Evolutionary conservation across 805 yeast genomes (phyloP).

Genomic region (Ogataea salicorniae): DNA sequence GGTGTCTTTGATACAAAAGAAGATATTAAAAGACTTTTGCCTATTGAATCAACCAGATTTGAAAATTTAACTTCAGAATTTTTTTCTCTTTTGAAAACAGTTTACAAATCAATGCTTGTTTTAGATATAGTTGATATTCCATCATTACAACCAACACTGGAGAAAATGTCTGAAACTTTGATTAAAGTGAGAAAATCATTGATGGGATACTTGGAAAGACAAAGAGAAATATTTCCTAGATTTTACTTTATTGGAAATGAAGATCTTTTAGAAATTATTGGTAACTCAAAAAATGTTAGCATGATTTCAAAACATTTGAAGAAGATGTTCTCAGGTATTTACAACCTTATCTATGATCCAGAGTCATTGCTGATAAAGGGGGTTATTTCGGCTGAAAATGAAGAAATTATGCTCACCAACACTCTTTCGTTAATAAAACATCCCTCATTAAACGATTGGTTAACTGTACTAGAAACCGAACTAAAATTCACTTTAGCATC

Average conservation of each 20-base stretch:
- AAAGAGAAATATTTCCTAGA: conserved; percentile 72
- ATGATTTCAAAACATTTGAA: conserved; percentile 53
- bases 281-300: conserved; percentile 46
- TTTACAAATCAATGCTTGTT: conserved; percentile 43
- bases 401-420: conserved; percentile 37
- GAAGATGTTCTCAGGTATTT: conserved; percentile 69
- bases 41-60: conserved; percentile 66
- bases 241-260: conserved; percentile 89
- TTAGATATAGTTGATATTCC: conserved; percentile 51
- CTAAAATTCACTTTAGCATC: conserved; percentile 44
- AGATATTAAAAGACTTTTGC: conserved; percentile 59
- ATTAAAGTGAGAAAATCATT: conserved; percentile 57
- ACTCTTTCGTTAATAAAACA: conserved; percentile 40
- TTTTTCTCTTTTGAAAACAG: conserved; percentile 42
- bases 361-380: conserved; percentile 31
- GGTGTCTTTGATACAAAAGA: conserved; percentile 64
- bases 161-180: conserved; percentile 51
- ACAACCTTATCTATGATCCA: conserved; percentile 30
- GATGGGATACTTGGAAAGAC: conserved; percentile 73
- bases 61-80: conserved; percentile 58
- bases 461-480: conserved; percentile 50
- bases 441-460: conserved; percentile 55
- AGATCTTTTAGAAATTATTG: conserved; percentile 77
- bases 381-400: conserved; percentile 64
- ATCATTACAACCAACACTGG: conserved; percentile 42